These are phyloP conservation scores for Toxicodendron radicans DNA, from an alignment of 345 rosid genomes.

Conservation along the genomic window DNA sequence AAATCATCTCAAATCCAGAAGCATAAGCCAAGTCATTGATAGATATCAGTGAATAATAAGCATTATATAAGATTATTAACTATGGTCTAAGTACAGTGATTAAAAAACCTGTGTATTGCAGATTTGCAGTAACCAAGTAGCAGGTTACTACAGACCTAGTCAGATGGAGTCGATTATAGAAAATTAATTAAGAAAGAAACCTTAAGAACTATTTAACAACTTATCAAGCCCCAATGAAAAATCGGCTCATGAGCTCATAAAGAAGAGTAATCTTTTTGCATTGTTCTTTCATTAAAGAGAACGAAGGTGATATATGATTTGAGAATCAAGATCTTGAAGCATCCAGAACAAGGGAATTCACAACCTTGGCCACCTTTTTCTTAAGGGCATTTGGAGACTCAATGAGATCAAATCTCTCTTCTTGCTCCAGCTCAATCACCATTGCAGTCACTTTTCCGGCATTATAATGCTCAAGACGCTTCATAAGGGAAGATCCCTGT, in stretches of 20 bases:
- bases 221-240: background rate
- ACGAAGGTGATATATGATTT: background rate
- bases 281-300: background rate
- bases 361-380: constrained; percentile 26
- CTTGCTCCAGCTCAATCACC: constrained; percentile 28
- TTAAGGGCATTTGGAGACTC: constrained; percentile 27
- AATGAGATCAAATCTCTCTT: constrained; percentile 17
- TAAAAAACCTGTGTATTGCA: background rate
- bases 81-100: background rate
- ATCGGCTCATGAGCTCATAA: background rate
- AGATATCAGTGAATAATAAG: background rate
- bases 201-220: background rate
- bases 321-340: constrained; percentile 10
- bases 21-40: background rate
- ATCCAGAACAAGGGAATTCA: constrained; percentile 20
- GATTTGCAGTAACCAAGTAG: background rate
- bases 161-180: background rate
- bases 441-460: constrained; percentile 33
- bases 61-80: background rate
- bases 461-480: constrained; percentile 25
- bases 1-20: background rate
- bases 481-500: constrained; percentile 1
- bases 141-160: background rate
- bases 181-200: too few species aligned
- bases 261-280: background rate